Base-by-base conservation (phyloP, 2,329 filamentous ascomycete species). In the Didymosphaeria variabile region DNA sequence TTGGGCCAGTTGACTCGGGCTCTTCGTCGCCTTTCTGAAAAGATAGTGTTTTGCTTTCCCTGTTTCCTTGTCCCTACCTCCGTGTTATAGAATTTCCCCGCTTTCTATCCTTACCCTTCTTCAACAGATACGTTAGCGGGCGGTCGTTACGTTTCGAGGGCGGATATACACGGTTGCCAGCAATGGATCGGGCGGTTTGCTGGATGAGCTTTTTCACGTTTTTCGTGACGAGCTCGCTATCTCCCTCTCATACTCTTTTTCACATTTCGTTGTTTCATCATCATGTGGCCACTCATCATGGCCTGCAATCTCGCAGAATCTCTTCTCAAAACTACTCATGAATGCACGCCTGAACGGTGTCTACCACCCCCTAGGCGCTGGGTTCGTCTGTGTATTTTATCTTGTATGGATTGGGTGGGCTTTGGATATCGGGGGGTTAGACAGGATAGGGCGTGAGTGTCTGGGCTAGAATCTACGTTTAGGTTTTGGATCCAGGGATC, bases 1-100 rank as follows among this genome's bases (percentile, higher is more conserved):
- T 59, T 42, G 61, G 60, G 67, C 64, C 61, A 59, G 72, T 72
- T 73, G 65, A 72, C 44, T 76, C 71, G 55, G 61, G 67, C 68
- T 68, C 61, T 50, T 56, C 46, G 34, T 59, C 61, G 55, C 26
- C 58, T 66, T 59, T 66, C 63, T 69, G 70, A 69, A 63, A 72
- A 68, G 69, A 71, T 66, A 67, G 60, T 69, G 63, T 60, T 59
- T 63, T 67, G 61, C 61, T 65, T 62, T 55, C 50, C 53, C 29
- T 31, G 58, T 53, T 70, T 57, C 50, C 56, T 47, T 63, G 62
- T 60, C 52, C 54, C 44, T 58, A 55, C 53, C 53, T 45, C 38
- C 67, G 58, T 64, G 66, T 52, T 55, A 64, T 70, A 70, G 66
- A 69, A 58, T 64, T 59, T 52, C 63, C 31, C 31, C 8, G 45